Evolutionary conservation across 2,329 filamentous ascomycete genomes (phyloP).

Genomic region (Huntiella abstrusa): DNA sequence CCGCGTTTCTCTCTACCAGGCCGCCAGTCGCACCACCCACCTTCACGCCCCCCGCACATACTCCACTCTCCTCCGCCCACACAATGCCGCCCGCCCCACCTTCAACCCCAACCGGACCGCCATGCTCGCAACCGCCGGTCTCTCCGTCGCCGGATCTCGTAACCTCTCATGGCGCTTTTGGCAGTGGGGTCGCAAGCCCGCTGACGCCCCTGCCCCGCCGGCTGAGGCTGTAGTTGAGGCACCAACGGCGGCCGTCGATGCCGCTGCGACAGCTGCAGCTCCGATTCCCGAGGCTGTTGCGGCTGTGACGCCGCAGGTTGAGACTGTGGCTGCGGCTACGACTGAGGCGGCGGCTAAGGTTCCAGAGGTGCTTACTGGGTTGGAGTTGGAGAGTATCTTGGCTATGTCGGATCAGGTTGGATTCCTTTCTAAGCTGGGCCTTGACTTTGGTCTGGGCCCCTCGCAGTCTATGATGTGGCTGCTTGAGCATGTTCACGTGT

Average conservation of each 20-base stretch:
- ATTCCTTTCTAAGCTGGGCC: constrained; percentile 61
- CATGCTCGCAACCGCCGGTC: constrained; percentile 5
- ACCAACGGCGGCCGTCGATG: constrained; percentile 11
- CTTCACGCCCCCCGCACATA: constrained; percentile 4
- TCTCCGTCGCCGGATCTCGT: constrained; percentile 10
- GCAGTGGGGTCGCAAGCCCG: neutral
- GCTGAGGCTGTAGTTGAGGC: constrained; percentile 12
- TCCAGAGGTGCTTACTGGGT: constrained; percentile 12
- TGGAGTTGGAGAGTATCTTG: constrained; percentile 21
- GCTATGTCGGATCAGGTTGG: constrained; percentile 58
- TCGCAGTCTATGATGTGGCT: constrained; percentile 54
- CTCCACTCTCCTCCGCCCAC: constrained; percentile 8
- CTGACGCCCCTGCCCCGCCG: constrained; percentile 4
- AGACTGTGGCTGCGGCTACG: constrained; percentile 7
- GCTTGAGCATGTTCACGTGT: constrained; percentile 70
- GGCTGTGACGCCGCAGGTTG: constrained; percentile 2
- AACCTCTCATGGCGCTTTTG: constrained; percentile 11
- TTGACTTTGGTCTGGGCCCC: constrained; percentile 75
- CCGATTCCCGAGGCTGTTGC: constrained; percentile 11
- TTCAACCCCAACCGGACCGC: neutral
- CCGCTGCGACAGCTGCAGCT: constrained; percentile 8
- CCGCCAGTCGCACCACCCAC: constrained; percentile 1
- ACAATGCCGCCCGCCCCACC: constrained; percentile 1
- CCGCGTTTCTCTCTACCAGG: neutral
- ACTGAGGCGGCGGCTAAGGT: constrained; percentile 12